Evolutionary conservation across 768 basidiomycete species (phyloP).

Genomic region (Psilocybe cyanescens): DNA sequence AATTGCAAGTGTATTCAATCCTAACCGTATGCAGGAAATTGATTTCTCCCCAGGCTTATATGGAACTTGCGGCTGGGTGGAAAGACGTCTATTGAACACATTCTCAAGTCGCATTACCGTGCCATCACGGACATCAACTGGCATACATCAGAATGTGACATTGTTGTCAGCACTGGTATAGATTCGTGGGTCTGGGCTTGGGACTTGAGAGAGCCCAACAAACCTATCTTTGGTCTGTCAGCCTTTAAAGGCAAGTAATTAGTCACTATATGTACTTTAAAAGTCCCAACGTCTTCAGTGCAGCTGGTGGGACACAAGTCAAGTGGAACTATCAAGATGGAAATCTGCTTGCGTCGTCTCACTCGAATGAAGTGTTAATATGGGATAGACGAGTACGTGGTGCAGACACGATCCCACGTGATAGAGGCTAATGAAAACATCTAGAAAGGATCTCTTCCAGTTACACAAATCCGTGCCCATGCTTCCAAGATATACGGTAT

Average conservation of each 20-base stretch:
- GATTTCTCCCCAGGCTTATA: constrained; percentile 61
- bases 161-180: constrained; percentile 88
- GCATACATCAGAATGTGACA: constrained; percentile 84
- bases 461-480: constrained; percentile 79
- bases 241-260: constrained; percentile 44
- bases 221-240: constrained; percentile 73
- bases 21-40: neutral
- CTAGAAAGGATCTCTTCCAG: constrained; percentile 90
- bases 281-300: neutral
- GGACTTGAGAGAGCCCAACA: constrained; percentile 78
- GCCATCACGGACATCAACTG: constrained; percentile 99
- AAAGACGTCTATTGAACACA: constrained; percentile 82
- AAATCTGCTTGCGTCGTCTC: constrained; percentile 88
- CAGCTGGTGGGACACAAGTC: constrained; percentile 91
- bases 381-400: constrained; percentile 89
- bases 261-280: neutral
- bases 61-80: constrained; percentile 87
- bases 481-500: constrained; percentile 96
- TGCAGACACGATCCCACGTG: neutral
- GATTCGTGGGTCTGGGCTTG: constrained; percentile 96
- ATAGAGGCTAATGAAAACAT: neutral
- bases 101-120: constrained; percentile 88
- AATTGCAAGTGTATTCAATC: constrained; percentile 58
- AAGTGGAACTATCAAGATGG: constrained; percentile 95
- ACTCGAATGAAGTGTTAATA: constrained; percentile 83